Base-by-base conservation (phyloP, 768 basidiomycete species). In the Sporobolomyces roseus region DNA sequence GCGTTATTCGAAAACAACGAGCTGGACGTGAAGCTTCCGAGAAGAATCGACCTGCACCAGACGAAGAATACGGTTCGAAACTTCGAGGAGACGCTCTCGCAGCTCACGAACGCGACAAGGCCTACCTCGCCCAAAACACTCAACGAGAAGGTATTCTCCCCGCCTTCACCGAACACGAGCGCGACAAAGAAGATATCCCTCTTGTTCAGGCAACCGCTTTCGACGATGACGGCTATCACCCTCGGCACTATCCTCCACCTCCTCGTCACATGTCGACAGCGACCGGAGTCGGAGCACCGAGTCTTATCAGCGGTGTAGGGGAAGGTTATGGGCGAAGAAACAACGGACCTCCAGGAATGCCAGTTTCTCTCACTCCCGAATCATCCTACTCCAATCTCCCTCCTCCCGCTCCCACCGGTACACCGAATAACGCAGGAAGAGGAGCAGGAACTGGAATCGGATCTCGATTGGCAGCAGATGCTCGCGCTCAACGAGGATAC, bases 241-340 rank as follows among this genome's bases (percentile, higher is more conserved):
- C 59, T 21, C 38, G 59, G 12, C 32, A 51, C 2, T 67, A 61
- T 41, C 58, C 58, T 48, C 45, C 58, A 21, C 38, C 38, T 6
- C 23, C 17, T 27, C 16, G 19, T n/a, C n/a, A n/a, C n/a, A n/a
- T n/a, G n/a, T n/a, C n/a, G n/a, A n/a, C n/a, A n/a, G n/a, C n/a
- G n/a, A n/a, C n/a, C n/a, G n/a, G n/a, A n/a, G n/a, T n/a, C 3
- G 33, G 63, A 0, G 67, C 69, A 32, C 71, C 75, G 35, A 74
- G 58, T 52, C 56, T 78, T 74, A 68, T 79, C 76, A 52, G 74
- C 71, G 63, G 78, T 73, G 73, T 79, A 75, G 77, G 70, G 10
- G 48, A 66, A 54, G 70, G 70, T 1, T 71, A 71, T 29, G 70
- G 70, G 0, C 32, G 65, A 16, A 45, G 70, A 25, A 56, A 65